Percentiles rank a stretch among this genome's conserved stretches.
phyloP scores from a whole-genome alignment of 305 asterid genomes.

The Fraxinus xanthoxyloides region DNA sequence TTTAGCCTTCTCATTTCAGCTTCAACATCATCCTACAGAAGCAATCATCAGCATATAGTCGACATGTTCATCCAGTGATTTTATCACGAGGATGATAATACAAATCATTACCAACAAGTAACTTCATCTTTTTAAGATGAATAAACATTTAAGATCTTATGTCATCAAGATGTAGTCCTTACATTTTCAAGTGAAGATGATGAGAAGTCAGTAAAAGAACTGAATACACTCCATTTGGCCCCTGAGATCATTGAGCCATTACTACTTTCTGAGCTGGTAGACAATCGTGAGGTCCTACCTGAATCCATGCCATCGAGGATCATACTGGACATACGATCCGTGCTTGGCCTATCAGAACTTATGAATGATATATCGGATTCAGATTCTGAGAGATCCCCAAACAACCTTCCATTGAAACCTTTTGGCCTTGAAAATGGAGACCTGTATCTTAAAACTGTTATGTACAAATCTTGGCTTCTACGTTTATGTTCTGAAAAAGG shows the following conservation, averaged over 20 bases:
- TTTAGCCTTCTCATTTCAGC: conserved; percentile 89
- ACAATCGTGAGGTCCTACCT: conserved; percentile 45
- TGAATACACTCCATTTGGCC: conserved; percentile 45
- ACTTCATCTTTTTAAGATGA: neutral
- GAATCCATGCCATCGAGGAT: conserved; percentile 48
- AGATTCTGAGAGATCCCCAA: conserved; percentile 51
- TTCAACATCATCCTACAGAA: conserved; percentile 73
- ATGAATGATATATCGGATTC: conserved; percentile 79
- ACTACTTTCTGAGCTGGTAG: conserved; percentile 77
- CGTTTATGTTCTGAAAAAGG: neutral
- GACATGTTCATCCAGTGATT: neutral
- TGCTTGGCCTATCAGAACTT: conserved; percentile 78
- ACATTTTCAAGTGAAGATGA: conserved; percentile 62
- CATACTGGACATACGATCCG: conserved; percentile 48
- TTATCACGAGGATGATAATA: neutral
- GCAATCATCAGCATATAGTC: neutral
- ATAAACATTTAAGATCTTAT: neutral
- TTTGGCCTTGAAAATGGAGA: conserved; percentile 49
- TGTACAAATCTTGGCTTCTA: neutral
- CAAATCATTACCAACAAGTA: neutral
- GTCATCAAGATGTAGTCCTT: conserved; percentile 22
- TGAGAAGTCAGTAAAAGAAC: conserved; percentile 51
- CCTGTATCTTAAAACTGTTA: conserved; percentile 32
- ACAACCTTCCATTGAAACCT: conserved; percentile 36
- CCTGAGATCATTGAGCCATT: conserved; percentile 51